Base-by-base conservation (phyloP, 768 basidiomycete species). In the Rhodotorula babjevae region DNA sequence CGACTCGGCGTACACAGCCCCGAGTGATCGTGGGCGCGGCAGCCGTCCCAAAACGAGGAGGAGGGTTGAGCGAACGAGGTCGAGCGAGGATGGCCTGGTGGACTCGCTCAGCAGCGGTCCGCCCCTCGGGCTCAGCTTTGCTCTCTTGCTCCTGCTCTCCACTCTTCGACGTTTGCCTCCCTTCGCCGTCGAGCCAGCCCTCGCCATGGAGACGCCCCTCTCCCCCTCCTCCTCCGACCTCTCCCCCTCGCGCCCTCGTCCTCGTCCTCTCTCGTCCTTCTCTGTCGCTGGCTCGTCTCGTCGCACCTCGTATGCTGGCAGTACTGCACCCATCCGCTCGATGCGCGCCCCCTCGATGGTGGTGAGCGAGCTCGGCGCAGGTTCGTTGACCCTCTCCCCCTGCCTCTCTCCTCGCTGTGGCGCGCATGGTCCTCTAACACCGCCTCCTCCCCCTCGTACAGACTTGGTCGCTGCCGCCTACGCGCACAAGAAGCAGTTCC, bases 401-500 rank as follows among this genome's bases (percentile, higher is more conserved):
- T 1, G 21, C 10, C 1, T 12, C 11, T 36, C 33, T 2, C 44
- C 44, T 46, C 16, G 25, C 5, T 14, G 36, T 29, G 8, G 33
- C 11, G 21, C 50, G 2, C 3, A 6, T 18, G 16, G 25, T 50
- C 29, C 21, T 29, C 47, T 42, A 21, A 31, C 14, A 3, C 29
- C 14, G 11, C 29, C 50, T 9, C 9, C 36, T 36, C 36, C 36
- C 9, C 36, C 14, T 12, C 16, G 5, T 8, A 2, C 50, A 71
- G 69, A 50, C 27, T 65, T 71, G 36, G 61, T 44, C 23, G n/a
- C 33, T 14, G 36, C 63, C 14, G 65, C 65, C 7, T 55, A 59
- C n/a, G 23, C 70, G 0, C 70, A 71, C 70, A 58, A 52, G 40
- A 63, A 60, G 44, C 65, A 72, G 23, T 63, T 23, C 31, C 57